Conservation (phyloP, 345 rosid genomes). For the Salix dunnii region DNA sequence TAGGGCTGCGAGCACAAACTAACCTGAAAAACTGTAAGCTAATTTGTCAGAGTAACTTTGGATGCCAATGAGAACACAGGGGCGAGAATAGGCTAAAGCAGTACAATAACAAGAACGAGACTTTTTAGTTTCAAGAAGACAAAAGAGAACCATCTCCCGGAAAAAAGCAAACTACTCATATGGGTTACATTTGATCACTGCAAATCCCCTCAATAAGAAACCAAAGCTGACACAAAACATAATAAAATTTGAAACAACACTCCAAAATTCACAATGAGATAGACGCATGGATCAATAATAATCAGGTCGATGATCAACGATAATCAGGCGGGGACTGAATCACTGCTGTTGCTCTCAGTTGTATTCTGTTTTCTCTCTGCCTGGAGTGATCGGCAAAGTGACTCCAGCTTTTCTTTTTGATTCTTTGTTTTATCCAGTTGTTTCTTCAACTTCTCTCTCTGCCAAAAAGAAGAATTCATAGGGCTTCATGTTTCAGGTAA, state of each 20-base stretch:
- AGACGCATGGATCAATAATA: background rate
- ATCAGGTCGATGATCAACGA: conserved; percentile 11
- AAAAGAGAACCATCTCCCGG: background rate
- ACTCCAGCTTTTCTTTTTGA: conserved; percentile 88
- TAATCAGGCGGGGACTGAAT: conserved; percentile 21
- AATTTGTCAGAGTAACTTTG: background rate
- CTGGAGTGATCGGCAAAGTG: conserved; percentile 86
- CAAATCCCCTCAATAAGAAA: background rate
- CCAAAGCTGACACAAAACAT: background rate
- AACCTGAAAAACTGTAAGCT: too few relatives aligned
- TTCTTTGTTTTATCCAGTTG: conserved; percentile 80
- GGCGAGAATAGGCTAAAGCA: background rate
- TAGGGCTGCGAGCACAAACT: too few relatives aligned
- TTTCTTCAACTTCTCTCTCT: conserved; percentile 79
- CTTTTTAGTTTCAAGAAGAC: background rate
- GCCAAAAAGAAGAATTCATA: conserved; percentile 18
- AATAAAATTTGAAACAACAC: background rate
- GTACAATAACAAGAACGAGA: background rate
- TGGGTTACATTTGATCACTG: background rate
- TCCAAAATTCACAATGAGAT: background rate
- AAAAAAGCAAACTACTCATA: background rate
- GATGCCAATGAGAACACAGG: background rate
- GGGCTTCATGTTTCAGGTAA: background rate
- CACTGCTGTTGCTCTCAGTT: conserved; percentile 24
- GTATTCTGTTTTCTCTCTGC: conserved; percentile 73